phyloP scores from a whole-genome alignment of 2,329 filamentous ascomycete species.

The Xylariaceae sp. region DNA sequence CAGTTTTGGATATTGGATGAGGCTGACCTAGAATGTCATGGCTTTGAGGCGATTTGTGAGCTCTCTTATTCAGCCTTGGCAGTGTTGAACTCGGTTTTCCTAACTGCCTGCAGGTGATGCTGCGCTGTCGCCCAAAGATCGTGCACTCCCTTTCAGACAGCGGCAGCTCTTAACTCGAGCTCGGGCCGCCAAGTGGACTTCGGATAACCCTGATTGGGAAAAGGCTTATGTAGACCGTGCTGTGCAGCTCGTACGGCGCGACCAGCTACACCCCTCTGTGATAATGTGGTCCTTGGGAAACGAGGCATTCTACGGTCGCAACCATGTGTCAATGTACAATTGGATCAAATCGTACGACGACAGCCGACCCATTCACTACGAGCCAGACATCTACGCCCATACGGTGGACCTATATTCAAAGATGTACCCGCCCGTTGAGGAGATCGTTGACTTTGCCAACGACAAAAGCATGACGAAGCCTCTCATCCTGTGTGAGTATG shows the following conservation, averaged over 20 bases:
- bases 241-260: constrained; percentile 57
- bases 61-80: background rate
- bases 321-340: constrained; percentile 60
- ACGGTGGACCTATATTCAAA: constrained; percentile 56
- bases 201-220: constrained; percentile 54
- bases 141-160: constrained; percentile 30
- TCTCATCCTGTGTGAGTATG: constrained; percentile 49
- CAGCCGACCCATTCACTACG: constrained; percentile 57
- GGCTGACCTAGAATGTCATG: constrained; percentile 42
- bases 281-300: constrained; percentile 66
- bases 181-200: constrained; percentile 45
- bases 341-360: constrained; percentile 51
- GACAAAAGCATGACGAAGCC: constrained; percentile 43
- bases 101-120: constrained; percentile 28
- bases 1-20: constrained; percentile 53
- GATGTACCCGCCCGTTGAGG: constrained; percentile 55
- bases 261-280: constrained; percentile 62
- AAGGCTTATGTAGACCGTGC: constrained; percentile 62
- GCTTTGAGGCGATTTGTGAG: constrained; percentile 31
- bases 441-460: constrained; percentile 36
- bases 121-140: constrained; percentile 28
- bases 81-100: background rate
- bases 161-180: constrained; percentile 34
- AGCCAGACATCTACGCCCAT: constrained; percentile 53
- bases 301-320: constrained; percentile 62